Conservation (phyloP, 129 eudicot species). For the Solidago caesia region DNA sequence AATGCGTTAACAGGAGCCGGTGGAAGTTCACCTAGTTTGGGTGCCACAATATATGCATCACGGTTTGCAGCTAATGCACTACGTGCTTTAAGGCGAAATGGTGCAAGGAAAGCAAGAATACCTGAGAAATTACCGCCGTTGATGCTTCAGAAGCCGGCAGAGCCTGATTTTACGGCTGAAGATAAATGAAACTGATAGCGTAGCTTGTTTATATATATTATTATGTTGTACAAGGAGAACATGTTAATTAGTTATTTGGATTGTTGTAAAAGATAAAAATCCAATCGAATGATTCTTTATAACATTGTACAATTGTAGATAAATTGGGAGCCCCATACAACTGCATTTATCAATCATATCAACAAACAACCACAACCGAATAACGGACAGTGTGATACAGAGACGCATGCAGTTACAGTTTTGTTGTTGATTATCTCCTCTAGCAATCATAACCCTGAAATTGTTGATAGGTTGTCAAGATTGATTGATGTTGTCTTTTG, state of each 20-base stretch:
- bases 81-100: conserved; percentile 60
- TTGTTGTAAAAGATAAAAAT: neutral
- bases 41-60: conserved; percentile 85
- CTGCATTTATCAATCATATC: neutral
- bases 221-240: conserved; percentile 24
- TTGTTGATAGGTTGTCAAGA: too few species aligned
- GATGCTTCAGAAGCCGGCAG: conserved; percentile 92
- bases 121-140: conserved; percentile 71
- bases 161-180: conserved; percentile 85
- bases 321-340: neutral
- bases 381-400: too few species aligned
- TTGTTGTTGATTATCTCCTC: too few species aligned
- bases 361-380: too few species aligned
- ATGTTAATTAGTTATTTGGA: conserved; percentile 5
- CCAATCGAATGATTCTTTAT: neutral
- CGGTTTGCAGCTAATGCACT: conserved; percentile 86
- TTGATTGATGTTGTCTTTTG: too few species aligned
- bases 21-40: conserved; percentile 81
- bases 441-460: too few species aligned
- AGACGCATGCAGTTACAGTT: too few species aligned
- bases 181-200: conserved; percentile 38
- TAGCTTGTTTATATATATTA: neutral
- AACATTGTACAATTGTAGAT: neutral
- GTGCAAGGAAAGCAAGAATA: conserved; percentile 59
- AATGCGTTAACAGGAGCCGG: conserved; percentile 60